Base-by-base conservation (phyloP, 1,284 basidiomycete species). In the Exobasidium rhododendri region DNA sequence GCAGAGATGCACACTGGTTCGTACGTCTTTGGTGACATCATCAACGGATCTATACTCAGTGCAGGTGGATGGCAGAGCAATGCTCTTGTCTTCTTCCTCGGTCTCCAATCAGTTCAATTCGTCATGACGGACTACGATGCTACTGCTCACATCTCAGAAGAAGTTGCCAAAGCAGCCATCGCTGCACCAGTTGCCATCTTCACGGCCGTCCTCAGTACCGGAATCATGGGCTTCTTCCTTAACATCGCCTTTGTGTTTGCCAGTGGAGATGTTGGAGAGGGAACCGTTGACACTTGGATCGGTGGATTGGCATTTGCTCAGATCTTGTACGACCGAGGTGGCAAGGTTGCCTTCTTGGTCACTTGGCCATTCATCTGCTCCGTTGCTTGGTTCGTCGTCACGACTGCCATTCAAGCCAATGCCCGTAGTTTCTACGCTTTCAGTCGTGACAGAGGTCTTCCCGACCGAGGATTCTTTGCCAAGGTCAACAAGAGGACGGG, bases 351-450 rank as follows among this genome's bases (percentile, higher is more conserved):
- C 86, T 91, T 90, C 80, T 89, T 92, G 52, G 86, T 87, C 61
- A 67, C 77, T 61, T 79, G 77, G 77, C 77, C 44, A 1, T 79
- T 78, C 61, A 71, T 75, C 57, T 78, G 74, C 66, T 62, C 69
- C 26, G 70, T 79, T 17, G 78, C 80, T 46, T 81, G 78, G 65
- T 76, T 76, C 40, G 79, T 82, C 63, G 79, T 81, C 49, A 77
- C 77, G 35, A 84, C 84, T 4, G 84, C 89, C 26, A 83, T 92
- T 3, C 93, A 96, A 80, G 92, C 92, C 10, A 88, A 87, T 61
- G 91, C 91, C 3, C 86, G 92, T 53, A 89, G 91, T 0, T 83
- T 94, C 47, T 94, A 91, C 74, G 93, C 93, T 3, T 91, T 97
- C 82, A 90, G 88, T 74, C 89, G 91, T 61, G 91, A 93, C 75